A percentile compares a stretch with the other conserved stretches of the same genome.
These are phyloP conservation scores for Monascus ruber DNA, from an alignment of 2,329 filamentous ascomycete species.

Conservation along the genomic window DNA sequence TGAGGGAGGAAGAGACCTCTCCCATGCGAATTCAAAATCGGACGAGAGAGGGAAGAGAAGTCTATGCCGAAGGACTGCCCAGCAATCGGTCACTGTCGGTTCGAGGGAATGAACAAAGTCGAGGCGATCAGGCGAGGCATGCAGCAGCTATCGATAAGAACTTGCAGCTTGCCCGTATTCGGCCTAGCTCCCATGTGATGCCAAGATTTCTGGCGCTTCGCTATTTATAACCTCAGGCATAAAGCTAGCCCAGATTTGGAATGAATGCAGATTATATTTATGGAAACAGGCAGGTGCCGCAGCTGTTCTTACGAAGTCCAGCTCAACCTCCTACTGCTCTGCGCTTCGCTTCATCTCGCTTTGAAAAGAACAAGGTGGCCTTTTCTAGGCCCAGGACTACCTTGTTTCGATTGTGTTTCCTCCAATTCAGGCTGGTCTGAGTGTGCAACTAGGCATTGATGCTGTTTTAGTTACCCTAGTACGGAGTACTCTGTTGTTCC, in stretches of 20 bases:
- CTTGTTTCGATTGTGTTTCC: too few species aligned
- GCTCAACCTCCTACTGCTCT: too few species aligned
- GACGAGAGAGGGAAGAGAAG: background rate
- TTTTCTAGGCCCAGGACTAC: too few species aligned
- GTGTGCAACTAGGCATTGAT: too few species aligned
- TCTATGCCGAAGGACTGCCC: too few species aligned
- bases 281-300: slow-evolving; percentile 18
- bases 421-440: too few species aligned
- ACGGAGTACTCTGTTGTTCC: too few species aligned
- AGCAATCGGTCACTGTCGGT: background rate
- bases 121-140: background rate
- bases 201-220: background rate
- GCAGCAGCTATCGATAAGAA: slow-evolving; percentile 15
- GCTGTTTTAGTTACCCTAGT: too few species aligned
- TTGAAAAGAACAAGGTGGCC: too few species aligned
- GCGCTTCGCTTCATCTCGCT: too few species aligned
- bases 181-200: slow-evolving; percentile 8
- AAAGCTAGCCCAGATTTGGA: slow-evolving; percentile 12
- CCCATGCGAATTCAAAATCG: background rate
- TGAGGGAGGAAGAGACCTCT: background rate
- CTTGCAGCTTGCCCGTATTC: background rate
- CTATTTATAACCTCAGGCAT: slow-evolving; percentile 14
- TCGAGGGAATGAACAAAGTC: background rate
- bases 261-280: slow-evolving; percentile 17
- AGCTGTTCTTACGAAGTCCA: too few species aligned